phyloP scores from a whole-genome alignment of 495 filamentous ascomycete species.

The Penicillium daleae region DNA sequence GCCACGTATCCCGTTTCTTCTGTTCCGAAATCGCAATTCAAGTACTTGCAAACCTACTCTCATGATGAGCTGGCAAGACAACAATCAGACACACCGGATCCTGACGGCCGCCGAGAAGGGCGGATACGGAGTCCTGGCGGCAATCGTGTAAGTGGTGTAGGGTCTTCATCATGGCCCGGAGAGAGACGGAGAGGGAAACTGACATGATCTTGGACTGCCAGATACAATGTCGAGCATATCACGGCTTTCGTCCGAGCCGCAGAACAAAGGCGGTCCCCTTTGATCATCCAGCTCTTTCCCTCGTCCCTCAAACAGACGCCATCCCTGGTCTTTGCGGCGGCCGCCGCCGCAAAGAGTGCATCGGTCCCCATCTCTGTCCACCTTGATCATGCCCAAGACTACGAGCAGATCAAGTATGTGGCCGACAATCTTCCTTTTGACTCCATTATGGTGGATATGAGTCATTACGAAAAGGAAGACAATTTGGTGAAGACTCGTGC shows the following conservation, averaged over 20 bases:
- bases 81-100: conserved; percentile 64
- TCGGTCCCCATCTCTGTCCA: conserved; percentile 68
- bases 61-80: conserved; percentile 22
- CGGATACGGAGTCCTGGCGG: conserved; percentile 66
- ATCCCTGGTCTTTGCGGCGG: conserved; percentile 57
- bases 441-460: conserved; percentile 75
- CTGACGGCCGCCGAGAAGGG: conserved; percentile 62
- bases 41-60: background rate
- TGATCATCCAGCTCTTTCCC: conserved; percentile 76
- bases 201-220: background rate
- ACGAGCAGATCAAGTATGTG: conserved; percentile 60
- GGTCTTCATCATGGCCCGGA: background rate
- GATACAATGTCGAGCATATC: conserved; percentile 76
- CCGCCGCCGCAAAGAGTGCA: conserved; percentile 59
- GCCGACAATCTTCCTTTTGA: conserved; percentile 64
- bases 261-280: conserved; percentile 64
- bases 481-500: conserved; percentile 66
- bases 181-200: background rate
- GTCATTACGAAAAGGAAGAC: conserved; percentile 73
- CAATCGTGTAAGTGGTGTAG: conserved; percentile 45
- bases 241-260: conserved; percentile 70
- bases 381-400: conserved; percentile 67
- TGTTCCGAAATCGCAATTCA: background rate
- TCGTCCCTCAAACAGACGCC: conserved; percentile 67
- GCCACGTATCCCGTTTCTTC: background rate